A percentile compares a stretch with the other conserved stretches of the same genome.
Conservation (phyloP, 495 filamentous ascomycete genomes). For the Parmelia sp. region DNA sequence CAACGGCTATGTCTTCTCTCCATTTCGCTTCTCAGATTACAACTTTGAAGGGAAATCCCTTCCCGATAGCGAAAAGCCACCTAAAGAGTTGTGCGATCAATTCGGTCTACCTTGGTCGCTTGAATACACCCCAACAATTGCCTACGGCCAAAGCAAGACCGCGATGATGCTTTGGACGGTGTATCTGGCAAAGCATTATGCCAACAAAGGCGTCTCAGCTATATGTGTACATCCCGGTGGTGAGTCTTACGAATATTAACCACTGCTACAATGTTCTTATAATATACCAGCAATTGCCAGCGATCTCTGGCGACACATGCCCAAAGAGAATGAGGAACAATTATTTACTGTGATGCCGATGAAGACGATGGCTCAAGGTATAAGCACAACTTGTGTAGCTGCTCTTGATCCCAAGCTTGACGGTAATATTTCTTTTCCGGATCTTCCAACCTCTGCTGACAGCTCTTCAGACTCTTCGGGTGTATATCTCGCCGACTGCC, state of each 20-base stretch:
- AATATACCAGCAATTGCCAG: neutral
- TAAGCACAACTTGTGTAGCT: neutral
- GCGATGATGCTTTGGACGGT: slow-evolving; percentile 35
- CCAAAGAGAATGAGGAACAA: neutral
- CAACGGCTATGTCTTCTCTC: neutral
- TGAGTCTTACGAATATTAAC: neutral
- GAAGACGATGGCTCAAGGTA: neutral
- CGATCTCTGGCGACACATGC: neutral
- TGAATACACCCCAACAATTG: slow-evolving; percentile 45
- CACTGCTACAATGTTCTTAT: too few relatives aligned
- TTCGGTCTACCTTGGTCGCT: neutral
- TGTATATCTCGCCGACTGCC: neutral
- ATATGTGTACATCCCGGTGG: neutral
- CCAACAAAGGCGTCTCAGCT: neutral
- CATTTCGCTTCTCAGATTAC: neutral
- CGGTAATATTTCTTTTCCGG: neutral
- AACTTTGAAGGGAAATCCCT: neutral
- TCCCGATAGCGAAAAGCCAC: slow-evolving; percentile 14
- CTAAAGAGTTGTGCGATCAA: slow-evolving; percentile 34
- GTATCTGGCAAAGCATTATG: slow-evolving; percentile 23
- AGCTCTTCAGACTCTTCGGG: neutral
- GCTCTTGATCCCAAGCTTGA: neutral
- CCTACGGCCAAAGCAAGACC: slow-evolving; percentile 55
- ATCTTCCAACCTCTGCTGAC: neutral
- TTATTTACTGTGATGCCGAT: neutral